Base-by-base conservation (phyloP, 2,329 filamentous ascomycete species). In the Ophiosphaerella narmari region DNA sequence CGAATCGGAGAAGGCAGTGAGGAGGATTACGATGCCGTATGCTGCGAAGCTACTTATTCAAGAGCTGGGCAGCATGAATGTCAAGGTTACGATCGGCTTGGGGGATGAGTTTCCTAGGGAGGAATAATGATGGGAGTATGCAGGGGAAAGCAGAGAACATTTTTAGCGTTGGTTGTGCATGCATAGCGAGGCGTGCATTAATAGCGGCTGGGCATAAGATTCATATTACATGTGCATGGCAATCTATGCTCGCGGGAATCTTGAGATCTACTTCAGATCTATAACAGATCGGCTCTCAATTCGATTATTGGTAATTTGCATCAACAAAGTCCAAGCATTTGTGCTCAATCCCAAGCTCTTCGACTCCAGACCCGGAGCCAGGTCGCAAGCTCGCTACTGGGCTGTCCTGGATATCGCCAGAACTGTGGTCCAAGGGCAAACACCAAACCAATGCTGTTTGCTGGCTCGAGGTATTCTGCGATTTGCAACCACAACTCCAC, bases 61-160 rank as follows among this genome's bases (percentile, higher is more conserved):
- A 78, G 94, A 99, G 77, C 76, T 99, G 66, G 87, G 96, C 68
- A 96, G 91, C 73, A 99, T 99, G 94, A 99, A 99, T 73, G 91
- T 99, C n/a, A 89, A 92, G 55, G 93, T 96, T 52, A 82, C 89
- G 50, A 79, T 99, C 75, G 90, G 93, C 78, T 77, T 99, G 59
- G 91, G 91, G 66, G 94, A 99, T 70, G 91, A 97, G 76, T 99
- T 99, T 73, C 91, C 91, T 5, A 52, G 56, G 18, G 56, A 59
- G 11, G 35, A 45, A 6, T 59, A 33, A 24, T 36, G n/a, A 23
- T 13, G n/a, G 11, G 33, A 32, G 29, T 21, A 13, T 2, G 11
- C 12, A 14, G 23, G 24, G 18, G 3, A 24, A 31, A 31, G 7
- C 8, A 24, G 13, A 7, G 13, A 35, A 32, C 39, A 41, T 42